Percentiles rank a stretch among this genome's conserved stretches.
These are phyloP conservation scores for Russula foetens DNA, from an alignment of 768 basidiomycete species.

Conservation along the genomic window DNA sequence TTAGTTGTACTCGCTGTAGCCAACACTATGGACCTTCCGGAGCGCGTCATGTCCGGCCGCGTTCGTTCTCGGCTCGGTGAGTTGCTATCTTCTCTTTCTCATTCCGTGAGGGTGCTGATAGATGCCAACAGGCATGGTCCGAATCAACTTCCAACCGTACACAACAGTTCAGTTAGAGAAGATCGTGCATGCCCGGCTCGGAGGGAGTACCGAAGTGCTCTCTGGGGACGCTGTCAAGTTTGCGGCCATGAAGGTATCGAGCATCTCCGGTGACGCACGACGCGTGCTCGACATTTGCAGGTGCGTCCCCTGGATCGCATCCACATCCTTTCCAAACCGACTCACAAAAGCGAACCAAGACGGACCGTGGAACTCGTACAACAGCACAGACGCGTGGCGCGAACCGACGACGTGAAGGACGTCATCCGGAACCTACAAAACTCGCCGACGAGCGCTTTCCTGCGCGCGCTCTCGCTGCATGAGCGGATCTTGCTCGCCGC, in stretches of 20 bases:
- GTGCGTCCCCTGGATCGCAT: constrained; percentile 29
- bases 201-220: constrained; percentile 46
- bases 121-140: constrained; percentile 53
- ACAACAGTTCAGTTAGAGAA: constrained; percentile 65
- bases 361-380: constrained; percentile 79
- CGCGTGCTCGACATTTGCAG: constrained; percentile 90
- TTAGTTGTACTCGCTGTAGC: constrained; percentile 95
- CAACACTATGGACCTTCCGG: constrained; percentile 97
- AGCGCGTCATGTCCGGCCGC: constrained; percentile 85
- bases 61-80: constrained; percentile 86
- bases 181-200: constrained; percentile 80
- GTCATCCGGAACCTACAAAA: constrained; percentile 86
- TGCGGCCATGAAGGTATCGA: constrained; percentile 70
- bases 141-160: constrained; percentile 92
- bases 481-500: constrained; percentile 85
- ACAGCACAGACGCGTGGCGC: constrained; percentile 42
- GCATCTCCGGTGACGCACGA: constrained; percentile 89
- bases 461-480: constrained; percentile 78
- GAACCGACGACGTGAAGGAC: constrained; percentile 62
- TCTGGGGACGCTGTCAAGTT: constrained; percentile 70
- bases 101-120: not conserved
- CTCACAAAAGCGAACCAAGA: constrained; percentile 29
- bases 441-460: constrained; percentile 78
- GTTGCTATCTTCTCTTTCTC: constrained; percentile 20
- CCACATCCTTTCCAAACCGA: not conserved